A percentile compares a stretch with the other conserved stretches of the same genome.
Conservation (phyloP, 164 flowering plant species). For the Umbilicus rupestris region DNA sequence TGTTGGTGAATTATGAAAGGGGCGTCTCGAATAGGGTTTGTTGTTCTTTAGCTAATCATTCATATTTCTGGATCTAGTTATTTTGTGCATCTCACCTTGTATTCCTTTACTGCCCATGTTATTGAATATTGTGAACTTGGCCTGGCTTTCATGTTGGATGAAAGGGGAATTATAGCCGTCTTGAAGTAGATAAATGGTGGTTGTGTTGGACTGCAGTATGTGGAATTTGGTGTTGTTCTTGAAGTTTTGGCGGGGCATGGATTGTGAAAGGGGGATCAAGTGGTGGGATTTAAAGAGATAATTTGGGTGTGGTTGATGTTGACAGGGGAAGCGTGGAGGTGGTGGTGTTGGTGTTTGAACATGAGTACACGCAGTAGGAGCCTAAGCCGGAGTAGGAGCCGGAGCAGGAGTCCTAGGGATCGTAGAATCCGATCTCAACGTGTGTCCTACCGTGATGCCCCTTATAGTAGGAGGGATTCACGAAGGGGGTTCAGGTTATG, state of each 20-base stretch:
- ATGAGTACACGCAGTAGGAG: conserved; percentile 33
- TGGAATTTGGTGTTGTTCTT: neutral
- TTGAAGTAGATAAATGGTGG: neutral
- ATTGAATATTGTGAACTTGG: neutral
- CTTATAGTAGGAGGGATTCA: conserved; percentile 33
- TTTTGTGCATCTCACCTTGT: too few species aligned
- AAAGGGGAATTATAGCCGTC: neutral
- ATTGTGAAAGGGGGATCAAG: neutral
- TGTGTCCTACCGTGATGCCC: conserved; percentile 36
- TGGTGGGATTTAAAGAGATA: conserved; percentile 13
- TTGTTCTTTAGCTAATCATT: too few species aligned
- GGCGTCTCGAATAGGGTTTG: too few species aligned
- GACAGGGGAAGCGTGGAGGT: conserved; percentile 20
- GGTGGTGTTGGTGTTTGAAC: conserved; percentile 21
- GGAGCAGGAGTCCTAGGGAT: conserved; percentile 41
- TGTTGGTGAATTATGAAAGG: too few species aligned
- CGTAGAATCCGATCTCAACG: conserved; percentile 38
- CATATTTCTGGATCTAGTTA: too few species aligned
- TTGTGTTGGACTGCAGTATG: neutral
- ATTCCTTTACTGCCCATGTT: neutral
- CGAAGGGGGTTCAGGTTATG: conserved; percentile 45
- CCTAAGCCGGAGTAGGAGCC: conserved; percentile 25
- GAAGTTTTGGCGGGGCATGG: neutral
- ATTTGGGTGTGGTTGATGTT: conserved; percentile 21
- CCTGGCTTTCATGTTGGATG: neutral